phyloP scores from a whole-genome alignment of 129 eudicot genomes.

The Calendula officinalis region DNA sequence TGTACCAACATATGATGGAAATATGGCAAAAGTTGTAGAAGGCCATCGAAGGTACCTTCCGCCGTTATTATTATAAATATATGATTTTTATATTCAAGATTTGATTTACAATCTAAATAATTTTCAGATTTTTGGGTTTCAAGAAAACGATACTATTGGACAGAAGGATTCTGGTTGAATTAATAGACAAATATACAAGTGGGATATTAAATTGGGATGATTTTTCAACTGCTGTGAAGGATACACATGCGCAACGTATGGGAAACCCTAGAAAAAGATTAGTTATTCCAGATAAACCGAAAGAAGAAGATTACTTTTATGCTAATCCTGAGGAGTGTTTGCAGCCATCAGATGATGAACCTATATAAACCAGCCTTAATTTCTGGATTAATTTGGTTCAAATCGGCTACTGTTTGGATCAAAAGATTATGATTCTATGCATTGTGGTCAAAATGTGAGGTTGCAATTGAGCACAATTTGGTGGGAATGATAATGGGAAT shows the following conservation, averaged over 20 bases:
- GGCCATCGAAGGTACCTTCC: conserved; percentile 86
- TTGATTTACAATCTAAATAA: not conserved
- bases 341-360: conserved; percentile 56
- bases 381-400: conserved; percentile 8
- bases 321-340: conserved; percentile 92
- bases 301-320: conserved; percentile 93
- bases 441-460: conserved; percentile 7
- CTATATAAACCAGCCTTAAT: conserved; percentile 6
- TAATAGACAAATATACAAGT: conserved; percentile 70
- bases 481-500: conserved; percentile 22
- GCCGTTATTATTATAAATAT: not conserved
- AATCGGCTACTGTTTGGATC: conserved; percentile 5
- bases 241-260: conserved; percentile 68
- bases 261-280: conserved; percentile 76
- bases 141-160: conserved; percentile 83
- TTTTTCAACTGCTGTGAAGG: conserved; percentile 74
- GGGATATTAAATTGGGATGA: conserved; percentile 80
- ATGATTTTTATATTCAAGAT: not conserved
- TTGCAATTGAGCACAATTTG: conserved; percentile 16
- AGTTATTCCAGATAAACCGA: conserved; percentile 84
- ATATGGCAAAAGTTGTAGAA: conserved; percentile 99
- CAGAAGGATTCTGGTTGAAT: conserved; percentile 67
- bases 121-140: conserved; percentile 74
- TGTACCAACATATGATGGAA: conserved; percentile 97
- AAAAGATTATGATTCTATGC: conserved; percentile 7